These are phyloP conservation scores for Primulina huaijiensis DNA, from an alignment of 257 asterid species.

Conservation along the genomic window DNA sequence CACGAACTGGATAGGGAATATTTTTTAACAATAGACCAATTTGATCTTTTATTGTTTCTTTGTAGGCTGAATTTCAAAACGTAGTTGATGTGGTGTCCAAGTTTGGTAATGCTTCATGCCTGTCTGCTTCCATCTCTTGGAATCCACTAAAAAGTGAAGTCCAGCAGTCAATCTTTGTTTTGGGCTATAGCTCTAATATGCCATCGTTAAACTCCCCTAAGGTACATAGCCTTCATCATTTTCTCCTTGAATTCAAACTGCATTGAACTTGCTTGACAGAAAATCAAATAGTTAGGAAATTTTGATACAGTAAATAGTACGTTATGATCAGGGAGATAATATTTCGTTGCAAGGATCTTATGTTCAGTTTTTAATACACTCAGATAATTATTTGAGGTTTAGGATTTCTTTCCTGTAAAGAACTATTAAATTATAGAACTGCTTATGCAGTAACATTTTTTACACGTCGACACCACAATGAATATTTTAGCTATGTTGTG, in stretches of 20 bases:
- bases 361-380: neutral
- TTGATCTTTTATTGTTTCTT: conserved; percentile 4
- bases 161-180: conserved; percentile 66
- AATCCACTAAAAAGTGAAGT: conserved; percentile 68
- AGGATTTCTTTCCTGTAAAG: neutral
- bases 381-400: neutral
- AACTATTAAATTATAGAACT: neutral
- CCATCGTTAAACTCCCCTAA: conserved; percentile 77
- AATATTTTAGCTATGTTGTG: neutral
- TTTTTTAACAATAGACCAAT: neutral
- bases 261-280: neutral
- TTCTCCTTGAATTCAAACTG: conserved; percentile 13
- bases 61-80: conserved; percentile 86
- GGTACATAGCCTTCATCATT: conserved; percentile 37
- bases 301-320: neutral
- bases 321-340: neutral
- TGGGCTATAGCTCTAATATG: conserved; percentile 72
- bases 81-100: conserved; percentile 72
- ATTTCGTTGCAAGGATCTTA: neutral
- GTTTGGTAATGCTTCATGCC: conserved; percentile 58
- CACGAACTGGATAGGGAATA: neutral
- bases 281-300: neutral
- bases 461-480: conserved; percentile 1
- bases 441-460: conserved; percentile 7
- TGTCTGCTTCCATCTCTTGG: conserved; percentile 84